phyloP scores from a whole-genome alignment of 805 yeast species.

The Candida bentonensis region DNA sequence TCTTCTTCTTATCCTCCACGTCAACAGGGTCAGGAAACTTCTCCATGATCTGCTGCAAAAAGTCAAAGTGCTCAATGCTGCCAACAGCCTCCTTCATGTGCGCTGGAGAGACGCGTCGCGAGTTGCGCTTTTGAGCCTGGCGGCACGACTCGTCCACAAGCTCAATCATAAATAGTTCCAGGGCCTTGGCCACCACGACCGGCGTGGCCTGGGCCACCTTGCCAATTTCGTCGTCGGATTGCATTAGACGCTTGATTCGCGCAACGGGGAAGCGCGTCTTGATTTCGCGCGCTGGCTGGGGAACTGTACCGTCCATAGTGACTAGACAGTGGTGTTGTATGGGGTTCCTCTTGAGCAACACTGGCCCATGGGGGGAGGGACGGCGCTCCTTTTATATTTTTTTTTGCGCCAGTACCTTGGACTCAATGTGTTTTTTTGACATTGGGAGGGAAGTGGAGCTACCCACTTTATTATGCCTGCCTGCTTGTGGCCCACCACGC shows the following conservation, averaged over 20 bases:
- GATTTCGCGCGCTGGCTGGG: slow-evolving; percentile 15
- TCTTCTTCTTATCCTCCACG: slow-evolving; percentile 10
- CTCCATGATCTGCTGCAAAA: slow-evolving; percentile 61
- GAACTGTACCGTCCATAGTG: background rate
- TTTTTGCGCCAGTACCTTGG: too few species aligned
- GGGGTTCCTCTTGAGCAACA: background rate
- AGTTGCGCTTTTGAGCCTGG: slow-evolving; percentile 62
- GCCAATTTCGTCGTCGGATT: slow-evolving; percentile 95
- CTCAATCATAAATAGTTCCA: slow-evolving; percentile 82
- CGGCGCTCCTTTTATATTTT: background rate
- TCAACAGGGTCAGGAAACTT: slow-evolving; percentile 38
- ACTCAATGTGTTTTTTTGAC: too few species aligned
- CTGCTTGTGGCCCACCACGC: too few species aligned
- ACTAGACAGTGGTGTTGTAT: too few species aligned
- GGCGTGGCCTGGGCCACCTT: slow-evolving; percentile 99
- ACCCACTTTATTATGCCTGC: too few species aligned
- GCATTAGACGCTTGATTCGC: slow-evolving; percentile 91
- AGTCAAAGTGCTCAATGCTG: slow-evolving; percentile 84
- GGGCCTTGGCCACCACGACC: slow-evolving; percentile 89
- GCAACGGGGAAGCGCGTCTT: slow-evolving; percentile 43
- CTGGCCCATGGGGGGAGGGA: background rate
- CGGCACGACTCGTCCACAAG: slow-evolving; percentile 71
- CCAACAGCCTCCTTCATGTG: slow-evolving; percentile 75
- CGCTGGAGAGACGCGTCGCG: slow-evolving; percentile 67
- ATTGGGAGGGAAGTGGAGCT: too few species aligned